Percentiles rank a stretch among this genome's conserved stretches.
These are phyloP conservation scores for Mycena haematopus DNA, from an alignment of 768 basidiomycete species.

Conservation along the genomic window DNA sequence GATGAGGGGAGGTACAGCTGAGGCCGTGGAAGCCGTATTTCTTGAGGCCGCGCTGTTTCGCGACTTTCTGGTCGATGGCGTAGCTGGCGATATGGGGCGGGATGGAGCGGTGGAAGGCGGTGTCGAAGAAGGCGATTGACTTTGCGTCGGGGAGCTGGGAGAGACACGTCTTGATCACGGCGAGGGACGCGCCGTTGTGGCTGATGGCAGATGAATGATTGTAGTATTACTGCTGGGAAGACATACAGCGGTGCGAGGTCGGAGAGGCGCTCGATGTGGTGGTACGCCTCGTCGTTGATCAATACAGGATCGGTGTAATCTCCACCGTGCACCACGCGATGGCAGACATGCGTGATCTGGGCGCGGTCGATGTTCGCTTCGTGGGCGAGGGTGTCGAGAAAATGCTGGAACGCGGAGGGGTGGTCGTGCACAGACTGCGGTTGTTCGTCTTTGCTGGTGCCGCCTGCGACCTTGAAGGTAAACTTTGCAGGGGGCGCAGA, in stretches of 20 bases:
- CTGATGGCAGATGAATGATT: conserved; percentile 36
- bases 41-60: conserved; percentile 69
- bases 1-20: conserved; percentile 55
- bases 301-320: conserved; percentile 73
- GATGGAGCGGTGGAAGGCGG: conserved; percentile 81
- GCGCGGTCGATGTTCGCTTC: conserved; percentile 49
- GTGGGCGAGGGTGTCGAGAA: conserved; percentile 54
- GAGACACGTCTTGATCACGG: conserved; percentile 67
- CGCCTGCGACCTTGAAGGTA: conserved; percentile 45
- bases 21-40: conserved; percentile 95
- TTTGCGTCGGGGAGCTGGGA: conserved; percentile 66
- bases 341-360: conserved; percentile 64
- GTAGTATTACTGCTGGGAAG: neutral
- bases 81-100: conserved; percentile 81
- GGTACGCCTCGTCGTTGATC: conserved; percentile 70
- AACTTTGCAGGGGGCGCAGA: conserved; percentile 60
- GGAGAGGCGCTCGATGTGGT: conserved; percentile 76
- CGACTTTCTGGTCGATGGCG: conserved; percentile 70
- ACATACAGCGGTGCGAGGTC: conserved; percentile 78
- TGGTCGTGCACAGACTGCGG: conserved; percentile 58
- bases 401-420: conserved; percentile 65
- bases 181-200: conserved; percentile 61
- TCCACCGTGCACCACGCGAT: conserved; percentile 90
- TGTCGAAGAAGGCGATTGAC: conserved; percentile 89
- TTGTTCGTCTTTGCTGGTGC: conserved; percentile 47